Conservation (phyloP, 164 flowering plant genomes). For the Nymphaea colorata region DNA sequence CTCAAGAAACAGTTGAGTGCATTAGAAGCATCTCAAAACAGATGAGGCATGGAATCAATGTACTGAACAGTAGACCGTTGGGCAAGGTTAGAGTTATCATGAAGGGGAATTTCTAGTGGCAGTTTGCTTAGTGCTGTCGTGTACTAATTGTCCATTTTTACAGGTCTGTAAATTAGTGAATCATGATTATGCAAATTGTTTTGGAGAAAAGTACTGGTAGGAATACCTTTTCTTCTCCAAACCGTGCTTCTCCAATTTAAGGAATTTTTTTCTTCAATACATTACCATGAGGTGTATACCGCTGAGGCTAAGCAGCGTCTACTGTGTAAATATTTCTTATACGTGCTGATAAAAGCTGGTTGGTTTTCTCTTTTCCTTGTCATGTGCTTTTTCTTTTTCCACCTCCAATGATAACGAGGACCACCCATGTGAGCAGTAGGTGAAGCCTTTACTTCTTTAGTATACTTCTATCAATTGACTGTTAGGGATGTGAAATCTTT, state of each 20-base stretch:
- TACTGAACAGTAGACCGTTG: background rate
- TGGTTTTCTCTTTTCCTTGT: background rate
- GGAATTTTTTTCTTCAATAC: too few relatives aligned
- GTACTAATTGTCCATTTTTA: background rate
- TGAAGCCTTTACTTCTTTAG: too few relatives aligned
- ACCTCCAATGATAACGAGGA: too few relatives aligned
- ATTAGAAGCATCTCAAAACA: background rate
- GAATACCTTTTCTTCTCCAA: too few relatives aligned
- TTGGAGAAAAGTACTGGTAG: background rate
- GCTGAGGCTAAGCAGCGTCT: too few relatives aligned
- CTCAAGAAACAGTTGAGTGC: conserved; percentile 52
- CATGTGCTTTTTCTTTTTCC: background rate
- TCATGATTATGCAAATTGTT: background rate
- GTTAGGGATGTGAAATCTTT: too few relatives aligned
- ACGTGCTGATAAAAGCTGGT: too few relatives aligned
- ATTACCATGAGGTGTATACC: too few relatives aligned
- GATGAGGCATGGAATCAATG: background rate
- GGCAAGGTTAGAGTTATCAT: background rate
- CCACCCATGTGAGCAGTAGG: too few relatives aligned
- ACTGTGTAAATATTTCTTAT: too few relatives aligned
- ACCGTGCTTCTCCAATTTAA: too few relatives aligned
- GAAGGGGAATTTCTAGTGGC: background rate
- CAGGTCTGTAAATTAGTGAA: background rate
- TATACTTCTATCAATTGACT: too few relatives aligned
- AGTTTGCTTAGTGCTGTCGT: background rate